Evolutionary conservation across 331 rosid genomes (phyloP).

Genomic region (Malus hybrid): DNA sequence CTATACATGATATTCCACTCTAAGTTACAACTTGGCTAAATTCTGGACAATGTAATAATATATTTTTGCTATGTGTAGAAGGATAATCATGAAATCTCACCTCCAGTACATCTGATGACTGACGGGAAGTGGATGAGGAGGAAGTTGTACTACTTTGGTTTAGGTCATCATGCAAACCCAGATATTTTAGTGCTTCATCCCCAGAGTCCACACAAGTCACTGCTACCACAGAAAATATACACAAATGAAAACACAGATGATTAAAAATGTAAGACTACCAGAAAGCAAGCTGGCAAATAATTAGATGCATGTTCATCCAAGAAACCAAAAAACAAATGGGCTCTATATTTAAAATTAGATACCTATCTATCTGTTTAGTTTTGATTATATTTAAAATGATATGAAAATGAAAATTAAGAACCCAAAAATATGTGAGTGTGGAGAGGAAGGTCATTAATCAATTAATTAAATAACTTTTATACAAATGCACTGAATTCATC

Average conservation of each 20-base stretch:
- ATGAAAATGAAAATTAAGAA: background rate
- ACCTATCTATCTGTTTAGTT: no score
- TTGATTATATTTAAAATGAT: no score
- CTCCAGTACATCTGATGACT: slow-evolving; percentile 42
- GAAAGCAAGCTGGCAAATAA: background rate
- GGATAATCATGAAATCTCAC: slow-evolving; percentile 19
- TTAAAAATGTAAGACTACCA: background rate
- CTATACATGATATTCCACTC: background rate
- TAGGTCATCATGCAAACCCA: slow-evolving; percentile 48
- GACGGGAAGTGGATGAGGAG: slow-evolving; percentile 27
- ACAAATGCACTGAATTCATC: no score
- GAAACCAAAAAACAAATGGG: no score
- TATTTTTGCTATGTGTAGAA: background rate
- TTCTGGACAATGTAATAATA: background rate
- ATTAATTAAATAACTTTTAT: no score
- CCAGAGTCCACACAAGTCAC: slow-evolving; percentile 96
- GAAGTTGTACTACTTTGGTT: slow-evolving; percentile 23
- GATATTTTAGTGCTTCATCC: slow-evolving; percentile 81
- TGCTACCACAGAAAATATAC: slow-evolving; percentile 1
- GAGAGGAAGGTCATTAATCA: background rate
- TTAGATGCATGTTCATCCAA: background rate
- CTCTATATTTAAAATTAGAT: no score
- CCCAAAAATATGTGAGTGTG: background rate
- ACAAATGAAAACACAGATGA: no score
- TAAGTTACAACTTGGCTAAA: background rate